These are phyloP conservation scores for Penicillium paxilli DNA, from an alignment of 495 filamentous ascomycete genomes.

Conservation along the genomic window DNA sequence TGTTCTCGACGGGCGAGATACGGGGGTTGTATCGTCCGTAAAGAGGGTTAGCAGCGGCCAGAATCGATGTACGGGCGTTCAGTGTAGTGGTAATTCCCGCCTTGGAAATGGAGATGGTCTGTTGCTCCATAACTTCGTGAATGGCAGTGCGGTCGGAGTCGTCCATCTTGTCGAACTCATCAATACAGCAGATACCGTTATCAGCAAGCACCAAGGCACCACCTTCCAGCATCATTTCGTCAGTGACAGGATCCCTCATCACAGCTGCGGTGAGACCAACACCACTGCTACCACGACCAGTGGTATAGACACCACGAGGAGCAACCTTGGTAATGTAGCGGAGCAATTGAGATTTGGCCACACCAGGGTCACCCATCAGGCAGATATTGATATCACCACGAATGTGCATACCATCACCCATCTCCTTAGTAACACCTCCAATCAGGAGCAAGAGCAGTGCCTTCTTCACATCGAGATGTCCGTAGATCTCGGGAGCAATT, in stretches of 20 bases:
- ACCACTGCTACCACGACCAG: constrained; percentile 91
- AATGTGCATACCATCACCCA: constrained; percentile 97
- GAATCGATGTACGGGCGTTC: constrained; percentile 93
- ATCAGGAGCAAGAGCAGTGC: constrained; percentile 91
- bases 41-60: constrained; percentile 96
- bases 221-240: constrained; percentile 98
- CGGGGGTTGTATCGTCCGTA: constrained; percentile 98
- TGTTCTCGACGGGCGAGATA: constrained; percentile 95
- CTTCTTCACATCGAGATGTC: constrained; percentile 97
- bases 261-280: constrained; percentile 97
- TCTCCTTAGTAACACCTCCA: constrained; percentile 93
- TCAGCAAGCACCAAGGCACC: constrained; percentile 94
- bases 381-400: constrained; percentile 98
- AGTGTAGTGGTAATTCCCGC: constrained; percentile 95
- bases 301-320: constrained; percentile 95
- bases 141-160: constrained; percentile 94
- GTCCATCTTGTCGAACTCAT: constrained; percentile 99
- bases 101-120: constrained; percentile 98
- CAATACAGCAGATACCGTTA: constrained; percentile 98
- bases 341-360: constrained; percentile 95
- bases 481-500: constrained; percentile 96
- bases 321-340: constrained; percentile 99
- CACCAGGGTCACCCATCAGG: constrained; percentile 98
- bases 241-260: constrained; percentile 97
- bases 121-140: constrained; percentile 99